These are phyloP conservation scores for Naganishia sp. DNA, from an alignment of 1,284 basidiomycete species.

Conservation along the genomic window DNA sequence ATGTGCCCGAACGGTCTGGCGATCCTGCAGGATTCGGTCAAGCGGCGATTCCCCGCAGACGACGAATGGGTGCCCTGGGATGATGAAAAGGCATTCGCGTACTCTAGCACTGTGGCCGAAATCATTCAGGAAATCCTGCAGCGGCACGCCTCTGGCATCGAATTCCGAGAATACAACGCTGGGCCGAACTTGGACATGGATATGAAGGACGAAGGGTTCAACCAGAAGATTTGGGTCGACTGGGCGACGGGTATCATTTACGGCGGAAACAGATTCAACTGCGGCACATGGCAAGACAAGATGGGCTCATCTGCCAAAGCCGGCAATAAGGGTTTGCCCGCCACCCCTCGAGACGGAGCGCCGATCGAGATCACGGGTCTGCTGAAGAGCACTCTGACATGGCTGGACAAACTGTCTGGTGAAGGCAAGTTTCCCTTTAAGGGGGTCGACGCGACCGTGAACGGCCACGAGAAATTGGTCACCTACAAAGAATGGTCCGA, in stretches of 20 bases:
- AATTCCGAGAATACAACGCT: conserved; percentile 91
- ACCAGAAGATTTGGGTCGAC: conserved; percentile 89
- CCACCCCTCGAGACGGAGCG: conserved; percentile 91
- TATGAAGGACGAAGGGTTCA: conserved; percentile 90
- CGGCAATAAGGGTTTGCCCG: conserved; percentile 90
- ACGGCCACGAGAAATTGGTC: conserved; percentile 69
- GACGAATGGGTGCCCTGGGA: conserved; percentile 94
- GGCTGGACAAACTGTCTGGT: conserved; percentile 71
- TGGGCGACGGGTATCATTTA: conserved; percentile 89
- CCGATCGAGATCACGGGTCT: conserved; percentile 94
- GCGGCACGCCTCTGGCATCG: conserved; percentile 87
- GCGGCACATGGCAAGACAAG: conserved; percentile 91
- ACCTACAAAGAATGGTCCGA: conserved; percentile 89
- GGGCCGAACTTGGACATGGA: conserved; percentile 91
- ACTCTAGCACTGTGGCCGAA: conserved; percentile 81
- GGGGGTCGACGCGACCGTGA: conserved; percentile 75
- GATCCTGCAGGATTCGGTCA: conserved; percentile 78
- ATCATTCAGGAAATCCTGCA: conserved; percentile 95
- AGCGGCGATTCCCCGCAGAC: conserved; percentile 87
- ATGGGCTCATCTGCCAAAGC: conserved; percentile 90
- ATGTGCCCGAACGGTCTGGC: conserved; percentile 81
- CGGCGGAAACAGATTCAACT: conserved; percentile 74
- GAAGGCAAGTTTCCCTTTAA: conserved; percentile 81
- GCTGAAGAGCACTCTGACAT: conserved; percentile 86
- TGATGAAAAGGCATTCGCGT: conserved; percentile 77